These are phyloP conservation scores for Rhododendron ferrugineum DNA, from an alignment of 148 eudicot genomes.

Conservation along the genomic window DNA sequence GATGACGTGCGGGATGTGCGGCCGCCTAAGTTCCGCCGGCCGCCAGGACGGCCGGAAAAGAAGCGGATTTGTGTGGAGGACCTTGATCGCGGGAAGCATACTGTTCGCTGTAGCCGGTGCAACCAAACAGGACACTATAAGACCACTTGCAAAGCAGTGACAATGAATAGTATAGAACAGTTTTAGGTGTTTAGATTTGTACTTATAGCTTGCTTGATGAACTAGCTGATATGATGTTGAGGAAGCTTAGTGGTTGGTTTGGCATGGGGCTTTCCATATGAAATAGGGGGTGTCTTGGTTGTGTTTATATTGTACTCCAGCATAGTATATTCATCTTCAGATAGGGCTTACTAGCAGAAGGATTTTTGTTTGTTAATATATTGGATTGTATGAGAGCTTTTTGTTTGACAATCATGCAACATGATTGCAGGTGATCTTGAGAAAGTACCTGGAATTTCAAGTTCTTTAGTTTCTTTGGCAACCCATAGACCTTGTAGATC, in stretches of 20 bases:
- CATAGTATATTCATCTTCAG: not conserved
- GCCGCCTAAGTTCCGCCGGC: slow-evolving; percentile 55
- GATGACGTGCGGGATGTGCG: slow-evolving; percentile 27
- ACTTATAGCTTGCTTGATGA: not conserved
- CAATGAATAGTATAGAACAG: slow-evolving; percentile 1
- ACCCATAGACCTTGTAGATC: not conserved
- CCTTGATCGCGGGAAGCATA: slow-evolving; percentile 45
- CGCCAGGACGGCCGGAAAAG: slow-evolving; percentile 62
- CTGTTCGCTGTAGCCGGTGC: slow-evolving; percentile 56
- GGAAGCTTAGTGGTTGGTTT: not conserved
- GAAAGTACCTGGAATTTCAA: not conserved
- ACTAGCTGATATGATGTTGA: not conserved
- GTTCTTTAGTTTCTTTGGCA: not conserved
- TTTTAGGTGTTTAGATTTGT: slow-evolving; percentile 7
- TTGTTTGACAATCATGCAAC: not conserved
- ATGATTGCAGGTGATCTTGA: not conserved
- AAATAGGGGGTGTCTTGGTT: not conserved
- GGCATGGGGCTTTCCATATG: not conserved
- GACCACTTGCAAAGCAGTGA: slow-evolving; percentile 20
- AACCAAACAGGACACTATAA: slow-evolving; percentile 63
- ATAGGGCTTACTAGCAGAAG: not conserved
- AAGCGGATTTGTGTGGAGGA: slow-evolving; percentile 43
- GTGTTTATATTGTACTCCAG: not conserved
- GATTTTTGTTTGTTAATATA: not conserved
- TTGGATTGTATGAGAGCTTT: not conserved